Percentiles rank a stretch among this genome's conserved stretches.
These are phyloP conservation scores for Lipomyces mesembrius DNA, from an alignment of 805 yeast species.

Conservation along the genomic window DNA sequence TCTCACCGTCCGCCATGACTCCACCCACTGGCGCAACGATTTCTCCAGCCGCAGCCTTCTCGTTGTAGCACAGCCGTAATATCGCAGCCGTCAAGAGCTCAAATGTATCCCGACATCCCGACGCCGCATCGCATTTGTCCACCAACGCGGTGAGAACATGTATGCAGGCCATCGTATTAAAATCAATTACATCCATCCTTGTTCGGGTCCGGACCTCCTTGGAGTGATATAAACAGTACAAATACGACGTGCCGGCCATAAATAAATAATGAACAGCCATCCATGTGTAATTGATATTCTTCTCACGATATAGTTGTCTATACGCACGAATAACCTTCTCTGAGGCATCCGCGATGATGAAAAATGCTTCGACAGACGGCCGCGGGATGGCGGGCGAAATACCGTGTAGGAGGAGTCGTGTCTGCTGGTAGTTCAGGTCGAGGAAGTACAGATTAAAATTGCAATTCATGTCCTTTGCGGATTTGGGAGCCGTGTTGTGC, in stretches of 20 bases:
- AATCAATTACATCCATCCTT: slow-evolving; percentile 56
- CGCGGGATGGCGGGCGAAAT: slow-evolving; percentile 70
- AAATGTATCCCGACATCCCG: slow-evolving; percentile 69
- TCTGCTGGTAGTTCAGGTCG: slow-evolving; percentile 75
- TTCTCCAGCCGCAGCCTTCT: slow-evolving; percentile 40
- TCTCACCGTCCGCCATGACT: slow-evolving; percentile 11
- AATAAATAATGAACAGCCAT: slow-evolving; percentile 87
- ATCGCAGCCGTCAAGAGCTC: slow-evolving; percentile 75
- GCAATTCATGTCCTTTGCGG: slow-evolving; percentile 66
- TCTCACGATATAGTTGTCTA: slow-evolving; percentile 58
- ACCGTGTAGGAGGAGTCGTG: slow-evolving; percentile 73
- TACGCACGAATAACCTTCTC: slow-evolving; percentile 69
- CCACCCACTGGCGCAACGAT: slow-evolving; percentile 27
- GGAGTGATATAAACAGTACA: slow-evolving; percentile 76
- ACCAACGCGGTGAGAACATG: slow-evolving; percentile 63
- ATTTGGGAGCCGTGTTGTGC: slow-evolving; percentile 62
- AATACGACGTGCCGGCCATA: slow-evolving; percentile 85
- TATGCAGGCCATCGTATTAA: slow-evolving; percentile 50
- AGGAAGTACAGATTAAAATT: slow-evolving; percentile 73
- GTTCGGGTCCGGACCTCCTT: slow-evolving; percentile 56
- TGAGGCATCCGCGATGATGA: slow-evolving; percentile 64
- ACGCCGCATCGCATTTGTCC: slow-evolving; percentile 80
- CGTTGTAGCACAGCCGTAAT: slow-evolving; percentile 53
- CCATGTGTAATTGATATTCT: slow-evolving; percentile 84
- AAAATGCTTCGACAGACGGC: slow-evolving; percentile 58